A percentile compares a stretch with the other conserved stretches of the same genome.
These are phyloP conservation scores for Melampsora americana DNA, from an alignment of 1,284 basidiomycete genomes.

Conservation along the genomic window DNA sequence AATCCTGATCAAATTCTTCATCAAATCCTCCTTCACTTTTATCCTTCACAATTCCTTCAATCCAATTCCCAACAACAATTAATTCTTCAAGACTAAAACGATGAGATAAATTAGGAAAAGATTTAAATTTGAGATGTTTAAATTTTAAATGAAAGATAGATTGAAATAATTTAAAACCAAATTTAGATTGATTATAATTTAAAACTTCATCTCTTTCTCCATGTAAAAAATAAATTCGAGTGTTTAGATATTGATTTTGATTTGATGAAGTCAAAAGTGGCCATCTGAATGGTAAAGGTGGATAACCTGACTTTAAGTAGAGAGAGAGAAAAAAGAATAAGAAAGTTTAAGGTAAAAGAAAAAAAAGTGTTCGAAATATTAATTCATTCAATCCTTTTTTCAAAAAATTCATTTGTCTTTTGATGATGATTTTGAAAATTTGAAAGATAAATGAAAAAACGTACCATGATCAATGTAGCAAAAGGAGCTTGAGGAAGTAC, in stretches of 20 bases:
- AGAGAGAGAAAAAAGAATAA: background rate
- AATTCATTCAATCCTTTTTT: too few relatives aligned
- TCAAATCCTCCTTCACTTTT: constrained; percentile 24
- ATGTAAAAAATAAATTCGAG: constrained; percentile 20
- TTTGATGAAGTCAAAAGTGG: background rate
- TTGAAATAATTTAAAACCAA: constrained; percentile 29
- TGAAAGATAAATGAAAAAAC: background rate
- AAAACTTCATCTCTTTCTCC: constrained; percentile 21
- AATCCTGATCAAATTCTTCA: constrained; percentile 7
- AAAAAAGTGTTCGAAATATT: background rate
- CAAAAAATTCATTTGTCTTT: background rate
- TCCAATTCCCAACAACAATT: constrained; percentile 21
- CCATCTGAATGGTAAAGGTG: constrained; percentile 31
- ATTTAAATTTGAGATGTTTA: constrained; percentile 22
- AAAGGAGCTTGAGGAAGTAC: constrained; percentile 6
- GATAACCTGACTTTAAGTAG: constrained; percentile 39
- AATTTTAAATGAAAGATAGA: constrained; percentile 14
- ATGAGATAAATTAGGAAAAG: constrained; percentile 18
- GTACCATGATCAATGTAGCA: constrained; percentile 23
- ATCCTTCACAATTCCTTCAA: constrained; percentile 18
- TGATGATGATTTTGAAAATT: too few relatives aligned
- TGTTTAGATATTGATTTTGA: constrained; percentile 6
- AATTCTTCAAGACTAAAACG: constrained; percentile 17
- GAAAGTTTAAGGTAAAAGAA: background rate
- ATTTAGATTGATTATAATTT: constrained; percentile 14